Percentiles rank a stretch among this genome's conserved stretches.
Evolutionary conservation across 2,329 filamentous ascomycete genomes (phyloP).

Genomic region (Akanthomyces lecanii): DNA sequence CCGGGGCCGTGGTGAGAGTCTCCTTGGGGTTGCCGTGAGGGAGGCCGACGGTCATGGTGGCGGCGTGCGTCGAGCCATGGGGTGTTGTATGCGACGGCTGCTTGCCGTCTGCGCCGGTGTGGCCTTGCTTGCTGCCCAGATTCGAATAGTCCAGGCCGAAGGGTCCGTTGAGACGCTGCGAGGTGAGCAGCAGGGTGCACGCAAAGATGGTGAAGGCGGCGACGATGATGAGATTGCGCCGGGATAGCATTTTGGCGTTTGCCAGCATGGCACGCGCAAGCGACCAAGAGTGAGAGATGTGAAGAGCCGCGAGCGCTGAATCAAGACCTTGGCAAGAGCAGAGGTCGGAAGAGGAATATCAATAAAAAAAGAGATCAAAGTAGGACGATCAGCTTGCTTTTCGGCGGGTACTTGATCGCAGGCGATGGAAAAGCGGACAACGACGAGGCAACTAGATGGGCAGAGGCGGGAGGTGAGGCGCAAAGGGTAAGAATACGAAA

Average conservation of each 20-base stretch:
- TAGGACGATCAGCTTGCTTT: background rate
- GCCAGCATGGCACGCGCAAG: constrained; percentile 16
- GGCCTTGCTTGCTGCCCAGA: constrained; percentile 7
- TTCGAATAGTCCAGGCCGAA: constrained; percentile 23
- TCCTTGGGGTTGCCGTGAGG: background rate
- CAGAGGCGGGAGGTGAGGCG: background rate
- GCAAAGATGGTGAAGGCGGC: constrained; percentile 27
- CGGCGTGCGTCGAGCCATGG: background rate
- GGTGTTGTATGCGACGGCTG: constrained; percentile 10
- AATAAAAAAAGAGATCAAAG: background rate
- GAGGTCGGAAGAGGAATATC: background rate
- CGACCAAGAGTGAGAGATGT: background rate
- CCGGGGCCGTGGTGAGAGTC: background rate
- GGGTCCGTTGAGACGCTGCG: constrained; percentile 28
- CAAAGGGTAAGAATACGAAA: background rate
- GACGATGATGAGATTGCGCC: constrained; percentile 27
- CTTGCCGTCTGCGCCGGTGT: background rate
- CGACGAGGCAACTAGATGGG: background rate
- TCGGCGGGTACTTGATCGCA: background rate
- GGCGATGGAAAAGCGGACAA: background rate
- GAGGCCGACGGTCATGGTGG: constrained; percentile 1
- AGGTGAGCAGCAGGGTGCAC: constrained; percentile 31
- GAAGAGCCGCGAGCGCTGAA: background rate
- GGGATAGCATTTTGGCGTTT: constrained; percentile 26
- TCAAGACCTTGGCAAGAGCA: background rate